Conservation (phyloP, 2,329 filamentous ascomycete species). For the Paradendryphiella salina region DNA sequence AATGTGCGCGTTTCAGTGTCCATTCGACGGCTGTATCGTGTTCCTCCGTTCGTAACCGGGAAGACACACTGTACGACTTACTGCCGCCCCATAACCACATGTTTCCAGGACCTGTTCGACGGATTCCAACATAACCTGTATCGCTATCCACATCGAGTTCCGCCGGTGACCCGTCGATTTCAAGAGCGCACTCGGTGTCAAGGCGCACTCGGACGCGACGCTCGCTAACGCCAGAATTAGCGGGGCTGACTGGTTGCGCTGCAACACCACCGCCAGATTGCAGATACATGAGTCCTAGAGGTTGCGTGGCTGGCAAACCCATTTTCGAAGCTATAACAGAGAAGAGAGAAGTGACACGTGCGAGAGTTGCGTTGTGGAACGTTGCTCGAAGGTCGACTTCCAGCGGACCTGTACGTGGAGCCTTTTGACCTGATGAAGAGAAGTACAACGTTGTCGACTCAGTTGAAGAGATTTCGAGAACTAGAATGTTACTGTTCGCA, state of each 20-base stretch:
- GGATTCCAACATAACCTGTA: constrained; percentile 24
- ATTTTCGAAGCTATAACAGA: constrained; percentile 82
- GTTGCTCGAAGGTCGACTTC: constrained; percentile 59
- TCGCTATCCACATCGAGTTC: constrained; percentile 22
- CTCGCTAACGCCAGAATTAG: constrained; percentile 70
- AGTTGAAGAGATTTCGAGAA: constrained; percentile 68
- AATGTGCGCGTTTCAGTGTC: constrained; percentile 47
- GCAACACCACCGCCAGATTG: constrained; percentile 61
- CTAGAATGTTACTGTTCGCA: constrained; percentile 63
- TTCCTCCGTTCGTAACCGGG: constrained; percentile 13
- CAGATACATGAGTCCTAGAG: constrained; percentile 68
- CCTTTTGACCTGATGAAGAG: constrained; percentile 16
- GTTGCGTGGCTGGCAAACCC: constrained; percentile 63
- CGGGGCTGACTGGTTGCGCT: constrained; percentile 66
- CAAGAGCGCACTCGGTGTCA: constrained; percentile 27
- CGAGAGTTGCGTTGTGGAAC: constrained; percentile 72
- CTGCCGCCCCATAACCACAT: constrained; percentile 2
- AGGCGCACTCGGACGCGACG: constrained; percentile 60
- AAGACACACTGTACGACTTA: neutral
- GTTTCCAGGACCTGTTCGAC: neutral
- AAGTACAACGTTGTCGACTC: constrained; percentile 51
- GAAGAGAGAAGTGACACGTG: constrained; percentile 71
- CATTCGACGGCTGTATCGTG: constrained; percentile 35
- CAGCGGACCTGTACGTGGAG: constrained; percentile 29
- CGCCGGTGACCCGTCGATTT: constrained; percentile 30